Percentiles rank a stretch among this genome's conserved stretches.
Evolutionary conservation across 2,329 filamentous ascomycete genomes (phyloP).

Genomic region (Nemania sp.): DNA sequence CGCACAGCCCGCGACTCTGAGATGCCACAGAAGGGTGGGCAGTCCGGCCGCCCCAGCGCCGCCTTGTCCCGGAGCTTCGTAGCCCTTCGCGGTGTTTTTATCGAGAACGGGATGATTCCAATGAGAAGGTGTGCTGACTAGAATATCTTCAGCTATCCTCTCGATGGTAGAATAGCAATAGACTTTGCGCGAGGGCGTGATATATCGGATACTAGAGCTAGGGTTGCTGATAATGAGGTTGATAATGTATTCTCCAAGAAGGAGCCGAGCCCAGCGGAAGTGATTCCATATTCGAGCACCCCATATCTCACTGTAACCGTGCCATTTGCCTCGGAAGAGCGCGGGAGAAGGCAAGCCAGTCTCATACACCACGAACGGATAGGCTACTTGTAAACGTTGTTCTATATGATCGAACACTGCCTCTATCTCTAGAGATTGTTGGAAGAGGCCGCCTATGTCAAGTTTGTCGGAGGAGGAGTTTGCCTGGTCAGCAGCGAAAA

Average conservation of each 20-base stretch:
- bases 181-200: constrained; percentile 38
- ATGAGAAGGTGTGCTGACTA: constrained; percentile 53
- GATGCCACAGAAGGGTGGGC: constrained; percentile 52
- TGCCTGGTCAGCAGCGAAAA: constrained; percentile 41
- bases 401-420: constrained; percentile 47
- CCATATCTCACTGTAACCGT: constrained; percentile 59
- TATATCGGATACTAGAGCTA: constrained; percentile 40
- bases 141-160: constrained; percentile 47
- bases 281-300: constrained; percentile 60
- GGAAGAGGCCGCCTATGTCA: constrained; percentile 42
- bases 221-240: constrained; percentile 46
- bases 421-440: constrained; percentile 47
- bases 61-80: constrained; percentile 44
- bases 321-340: constrained; percentile 57
- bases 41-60: constrained; percentile 53
- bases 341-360: constrained; percentile 44
- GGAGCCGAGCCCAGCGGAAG: constrained; percentile 61
- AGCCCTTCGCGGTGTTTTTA: constrained; percentile 41
- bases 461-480: constrained; percentile 44
- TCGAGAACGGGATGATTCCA: constrained; percentile 55
- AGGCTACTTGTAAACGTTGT: constrained; percentile 39
- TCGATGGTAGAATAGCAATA: constrained; percentile 42
- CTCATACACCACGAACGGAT: constrained; percentile 43
- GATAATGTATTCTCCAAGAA: constrained; percentile 55
- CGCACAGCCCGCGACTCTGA: constrained; percentile 52